A percentile compares a stretch with the other conserved stretches of the same genome.
These are phyloP conservation scores for Monosporascus sp. DNA, from an alignment of 2,329 filamentous ascomycete species.

Conservation along the genomic window DNA sequence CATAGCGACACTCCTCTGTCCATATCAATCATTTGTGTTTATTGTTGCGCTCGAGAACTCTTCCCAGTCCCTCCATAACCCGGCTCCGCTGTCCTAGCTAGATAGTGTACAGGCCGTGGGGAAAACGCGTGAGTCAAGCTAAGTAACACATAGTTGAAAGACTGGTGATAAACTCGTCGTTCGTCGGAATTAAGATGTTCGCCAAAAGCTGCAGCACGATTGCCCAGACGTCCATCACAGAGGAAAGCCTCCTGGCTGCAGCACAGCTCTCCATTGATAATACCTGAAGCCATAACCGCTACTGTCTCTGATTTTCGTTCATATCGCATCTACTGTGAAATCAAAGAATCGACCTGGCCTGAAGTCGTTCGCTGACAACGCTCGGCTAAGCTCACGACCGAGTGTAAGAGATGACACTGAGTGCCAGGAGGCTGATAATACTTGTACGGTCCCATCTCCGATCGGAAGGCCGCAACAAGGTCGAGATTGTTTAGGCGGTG, in stretches of 20 bases:
- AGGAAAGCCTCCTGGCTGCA: constrained; percentile 15
- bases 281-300: constrained; percentile 23
- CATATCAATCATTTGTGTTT: constrained; percentile 20
- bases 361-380: constrained; percentile 12
- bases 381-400: constrained; percentile 16
- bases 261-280: constrained; percentile 15
- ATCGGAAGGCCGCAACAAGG: constrained; percentile 7
- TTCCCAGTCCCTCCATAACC: constrained; percentile 25
- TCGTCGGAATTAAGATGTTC: constrained; percentile 27
- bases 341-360: constrained; percentile 18
- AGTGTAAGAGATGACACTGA: constrained; percentile 18
- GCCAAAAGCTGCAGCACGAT: constrained; percentile 22
- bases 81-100: constrained; percentile 19
- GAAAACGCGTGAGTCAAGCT: constrained; percentile 18
- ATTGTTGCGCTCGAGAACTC: constrained; percentile 24
- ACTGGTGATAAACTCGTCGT: constrained; percentile 24
- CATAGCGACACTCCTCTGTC: not conserved
- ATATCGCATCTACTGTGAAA: constrained; percentile 27
- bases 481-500: constrained; percentile 26
- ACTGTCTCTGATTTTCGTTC: constrained; percentile 16
- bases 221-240: constrained; percentile 15
- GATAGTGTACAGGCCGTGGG: constrained; percentile 27
- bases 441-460: constrained; percentile 16
- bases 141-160: not conserved
- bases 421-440: constrained; percentile 13